phyloP scores from a whole-genome alignment of 352 stramenopile species.

The Phytophthora pini region DNA sequence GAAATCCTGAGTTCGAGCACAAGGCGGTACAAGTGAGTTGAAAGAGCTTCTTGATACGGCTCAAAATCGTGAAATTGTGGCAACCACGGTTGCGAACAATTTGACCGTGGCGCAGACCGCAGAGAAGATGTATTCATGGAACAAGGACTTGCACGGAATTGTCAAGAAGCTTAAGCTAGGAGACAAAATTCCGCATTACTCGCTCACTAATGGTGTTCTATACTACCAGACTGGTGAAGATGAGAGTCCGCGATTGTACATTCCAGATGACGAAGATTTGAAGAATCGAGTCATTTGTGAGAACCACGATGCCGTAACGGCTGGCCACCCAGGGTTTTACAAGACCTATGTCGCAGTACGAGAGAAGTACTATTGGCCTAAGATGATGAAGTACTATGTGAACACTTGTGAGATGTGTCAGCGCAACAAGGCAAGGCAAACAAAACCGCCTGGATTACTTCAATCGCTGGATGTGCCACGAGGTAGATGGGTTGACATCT shows the following conservation, averaged over 20 bases:
- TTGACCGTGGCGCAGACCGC: neutral
- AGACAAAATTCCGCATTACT: conserved; percentile 6
- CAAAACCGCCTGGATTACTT: conserved; percentile 10
- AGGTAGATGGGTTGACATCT: conserved; percentile 20
- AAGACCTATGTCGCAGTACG: conserved; percentile 11
- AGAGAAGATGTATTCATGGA: neutral
- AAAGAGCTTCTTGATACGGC: conserved; percentile 6
- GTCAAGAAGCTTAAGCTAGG: conserved; percentile 2
- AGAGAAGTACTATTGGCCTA: conserved; percentile 15
- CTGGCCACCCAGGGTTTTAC: conserved; percentile 8
- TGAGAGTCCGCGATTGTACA: neutral
- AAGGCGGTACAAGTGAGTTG: conserved; percentile 19
- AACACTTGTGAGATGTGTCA: conserved; percentile 18
- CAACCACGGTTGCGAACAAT: neutral
- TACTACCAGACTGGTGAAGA: conserved; percentile 16
- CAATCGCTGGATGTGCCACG: conserved; percentile 7
- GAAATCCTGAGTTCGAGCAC: conserved; percentile 10
- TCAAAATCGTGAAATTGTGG: conserved; percentile 14
- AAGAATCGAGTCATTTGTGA: conserved; percentile 23
- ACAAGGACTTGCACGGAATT: conserved; percentile 2
- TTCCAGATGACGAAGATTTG: conserved; percentile 18
- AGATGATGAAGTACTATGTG: conserved; percentile 28
- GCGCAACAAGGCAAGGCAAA: conserved; percentile 19
- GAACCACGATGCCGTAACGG: conserved; percentile 2
- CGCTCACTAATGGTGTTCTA: neutral